These are phyloP conservation scores for Xerophyta viscosa DNA, from an alignment of 106 monocot genomes.

Conservation along the genomic window DNA sequence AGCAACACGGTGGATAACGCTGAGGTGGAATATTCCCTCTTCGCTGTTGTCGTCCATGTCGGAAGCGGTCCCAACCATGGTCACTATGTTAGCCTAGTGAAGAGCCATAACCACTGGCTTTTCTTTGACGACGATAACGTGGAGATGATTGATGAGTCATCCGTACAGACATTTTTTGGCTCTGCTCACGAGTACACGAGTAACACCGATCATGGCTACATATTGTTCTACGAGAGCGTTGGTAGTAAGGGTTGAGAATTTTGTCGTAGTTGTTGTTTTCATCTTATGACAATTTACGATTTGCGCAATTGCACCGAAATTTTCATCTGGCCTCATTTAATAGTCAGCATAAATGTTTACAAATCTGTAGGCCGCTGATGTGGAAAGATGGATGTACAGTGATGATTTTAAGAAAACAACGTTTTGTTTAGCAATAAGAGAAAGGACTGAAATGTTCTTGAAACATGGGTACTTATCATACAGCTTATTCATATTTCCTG, in stretches of 20 bases:
- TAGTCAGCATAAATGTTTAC: no score
- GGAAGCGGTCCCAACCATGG: slow-evolving; percentile 45
- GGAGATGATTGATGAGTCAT: slow-evolving; percentile 45
- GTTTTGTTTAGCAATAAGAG: no score
- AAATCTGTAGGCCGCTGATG: no score
- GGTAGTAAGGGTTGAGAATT: slow-evolving; percentile 17
- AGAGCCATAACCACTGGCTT: slow-evolving; percentile 48
- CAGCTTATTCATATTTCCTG: no score
- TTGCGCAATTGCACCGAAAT: no score
- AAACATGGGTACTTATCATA: no score
- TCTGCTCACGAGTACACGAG: slow-evolving; percentile 36
- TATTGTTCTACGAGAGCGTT: slow-evolving; percentile 41
- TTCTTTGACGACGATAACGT: slow-evolving; percentile 51
- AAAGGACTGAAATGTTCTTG: no score
- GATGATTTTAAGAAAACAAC: no score
- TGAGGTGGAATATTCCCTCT: slow-evolving; percentile 42
- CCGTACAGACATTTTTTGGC: slow-evolving; percentile 37
- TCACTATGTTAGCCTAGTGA: slow-evolving; percentile 45
- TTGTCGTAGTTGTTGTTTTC: no score
- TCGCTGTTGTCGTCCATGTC: slow-evolving; percentile 50
- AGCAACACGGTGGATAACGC: slow-evolving; percentile 27
- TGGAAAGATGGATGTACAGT: no score
- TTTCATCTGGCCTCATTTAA: no score
- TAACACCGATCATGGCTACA: slow-evolving; percentile 46
- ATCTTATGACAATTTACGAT: no score